A percentile compares a stretch with the other conserved stretches of the same genome.
Evolutionary conservation across 2,329 filamentous ascomycete species (phyloP).

Genomic region (Paecilomyces dactylethromorphus): DNA sequence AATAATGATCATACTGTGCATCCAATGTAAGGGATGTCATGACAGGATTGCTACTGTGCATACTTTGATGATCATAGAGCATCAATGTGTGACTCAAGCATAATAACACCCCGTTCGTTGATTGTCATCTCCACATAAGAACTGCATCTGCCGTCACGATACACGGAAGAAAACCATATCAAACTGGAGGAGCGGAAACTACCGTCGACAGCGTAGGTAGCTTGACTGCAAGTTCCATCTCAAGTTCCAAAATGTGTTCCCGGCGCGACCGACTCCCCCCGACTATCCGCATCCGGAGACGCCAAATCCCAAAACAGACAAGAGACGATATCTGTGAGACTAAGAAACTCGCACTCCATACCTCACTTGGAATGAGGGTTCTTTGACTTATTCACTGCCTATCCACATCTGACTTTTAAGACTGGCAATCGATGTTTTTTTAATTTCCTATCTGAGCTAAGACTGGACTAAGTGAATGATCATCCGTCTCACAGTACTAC

Average conservation of each 20-base stretch:
- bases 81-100: neutral
- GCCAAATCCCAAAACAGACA: neutral
- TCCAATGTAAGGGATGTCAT: neutral
- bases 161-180: neutral
- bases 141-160: neutral
- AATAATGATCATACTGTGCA: neutral
- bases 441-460: no score
- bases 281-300: neutral
- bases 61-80: neutral
- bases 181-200: neutral
- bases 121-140: neutral
- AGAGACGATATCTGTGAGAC: neutral
- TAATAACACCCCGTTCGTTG: neutral
- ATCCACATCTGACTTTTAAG: no score
- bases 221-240: neutral
- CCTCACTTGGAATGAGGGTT: neutral
- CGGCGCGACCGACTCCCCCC: neutral
- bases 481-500: no score
- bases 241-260: neutral
- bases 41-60: neutral
- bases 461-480: no score
- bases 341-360: neutral
- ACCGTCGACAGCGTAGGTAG: neutral
- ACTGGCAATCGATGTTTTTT: no score
- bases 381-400: no score